Conservation (phyloP, 1,139 yeast genomes). For the Hanseniaspora uvarum region DNA sequence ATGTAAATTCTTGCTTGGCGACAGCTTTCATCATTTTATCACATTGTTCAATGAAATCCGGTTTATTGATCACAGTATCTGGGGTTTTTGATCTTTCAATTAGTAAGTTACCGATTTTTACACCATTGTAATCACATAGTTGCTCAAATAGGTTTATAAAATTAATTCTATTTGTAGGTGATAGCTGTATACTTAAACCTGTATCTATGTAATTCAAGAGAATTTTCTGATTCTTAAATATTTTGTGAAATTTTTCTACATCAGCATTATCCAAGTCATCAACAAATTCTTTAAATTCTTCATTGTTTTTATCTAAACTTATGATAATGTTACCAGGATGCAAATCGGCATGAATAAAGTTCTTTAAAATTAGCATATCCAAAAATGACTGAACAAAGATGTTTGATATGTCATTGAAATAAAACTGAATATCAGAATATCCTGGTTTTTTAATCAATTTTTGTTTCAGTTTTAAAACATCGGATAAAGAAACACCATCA, state of each 20-base stretch:
- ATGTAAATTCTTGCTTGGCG: conserved; percentile 77
- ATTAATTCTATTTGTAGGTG: conserved; percentile 63
- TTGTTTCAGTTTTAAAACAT: conserved; percentile 7
- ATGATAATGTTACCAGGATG: conserved; percentile 95
- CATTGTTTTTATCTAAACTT: conserved; percentile 47
- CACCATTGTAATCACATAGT: conserved; percentile 85
- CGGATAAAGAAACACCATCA: conserved; percentile 15
- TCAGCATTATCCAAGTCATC: conserved; percentile 38
- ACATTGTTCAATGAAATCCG: conserved; percentile 76
- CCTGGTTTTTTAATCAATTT: neutral
- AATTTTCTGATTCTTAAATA: conserved; percentile 65
- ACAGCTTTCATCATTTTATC: conserved; percentile 72
- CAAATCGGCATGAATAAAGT: conserved; percentile 89
- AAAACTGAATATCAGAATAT: conserved; percentile 2
- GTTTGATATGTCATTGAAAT: conserved; percentile 67
- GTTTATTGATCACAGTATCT: conserved; percentile 74
- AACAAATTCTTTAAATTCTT: conserved; percentile 14
- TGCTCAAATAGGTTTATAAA: conserved; percentile 85
- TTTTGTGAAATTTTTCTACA: conserved; percentile 42
- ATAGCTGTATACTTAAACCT: conserved; percentile 84
- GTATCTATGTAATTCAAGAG: conserved; percentile 69
- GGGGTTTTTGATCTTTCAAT: conserved; percentile 90
- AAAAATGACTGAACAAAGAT: conserved; percentile 83
- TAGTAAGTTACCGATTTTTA: conserved; percentile 89
- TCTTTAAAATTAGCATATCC: conserved; percentile 83